A percentile compares a stretch with the other conserved stretches of the same genome.
Conservation (phyloP, 1,139 yeast species). For the Geotrichum fermentans region DNA sequence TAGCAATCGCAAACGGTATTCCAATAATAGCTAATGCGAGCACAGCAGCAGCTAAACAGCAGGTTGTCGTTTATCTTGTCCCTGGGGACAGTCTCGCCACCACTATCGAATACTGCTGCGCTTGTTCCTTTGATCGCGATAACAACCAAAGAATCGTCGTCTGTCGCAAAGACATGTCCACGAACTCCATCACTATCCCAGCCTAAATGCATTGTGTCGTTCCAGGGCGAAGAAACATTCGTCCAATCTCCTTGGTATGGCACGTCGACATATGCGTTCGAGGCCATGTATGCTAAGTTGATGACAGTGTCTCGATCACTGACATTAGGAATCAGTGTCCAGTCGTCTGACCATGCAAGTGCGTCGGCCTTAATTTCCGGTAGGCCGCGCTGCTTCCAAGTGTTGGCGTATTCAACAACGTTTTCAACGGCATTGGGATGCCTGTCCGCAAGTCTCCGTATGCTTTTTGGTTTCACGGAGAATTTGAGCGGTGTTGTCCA, state of each 20-base stretch:
- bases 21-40: conserved; percentile 88
- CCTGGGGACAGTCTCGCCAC: conserved; percentile 70
- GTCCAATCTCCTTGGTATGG: conserved; percentile 87
- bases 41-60: conserved; percentile 93
- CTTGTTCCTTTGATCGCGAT: conserved; percentile 89
- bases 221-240: conserved; percentile 66
- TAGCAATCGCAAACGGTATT: conserved; percentile 94
- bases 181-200: conserved; percentile 84
- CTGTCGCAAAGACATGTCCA: conserved; percentile 82
- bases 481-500: conserved; percentile 9
- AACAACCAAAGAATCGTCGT: conserved; percentile 58
- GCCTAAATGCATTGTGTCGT: conserved; percentile 50
- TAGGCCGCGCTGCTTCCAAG: conserved; percentile 19
- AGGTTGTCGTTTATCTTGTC: conserved; percentile 87
- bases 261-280: conserved; percentile 80
- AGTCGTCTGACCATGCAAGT: conserved; percentile 33
- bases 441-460: conserved; percentile 53
- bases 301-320: conserved; percentile 68
- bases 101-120: conserved; percentile 74
- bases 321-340: conserved; percentile 63
- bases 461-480: conserved; percentile 24
- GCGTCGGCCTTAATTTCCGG: conserved; percentile 23
- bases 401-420: conserved; percentile 55
- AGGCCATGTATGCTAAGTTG: conserved; percentile 76
- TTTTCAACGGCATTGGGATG: conserved; percentile 62